Evolutionary conservation across 805 yeast species (phyloP), one percentile per base, ranked within the genome.

Genomic region (Sugiyamaella mastotermitis): DNA sequence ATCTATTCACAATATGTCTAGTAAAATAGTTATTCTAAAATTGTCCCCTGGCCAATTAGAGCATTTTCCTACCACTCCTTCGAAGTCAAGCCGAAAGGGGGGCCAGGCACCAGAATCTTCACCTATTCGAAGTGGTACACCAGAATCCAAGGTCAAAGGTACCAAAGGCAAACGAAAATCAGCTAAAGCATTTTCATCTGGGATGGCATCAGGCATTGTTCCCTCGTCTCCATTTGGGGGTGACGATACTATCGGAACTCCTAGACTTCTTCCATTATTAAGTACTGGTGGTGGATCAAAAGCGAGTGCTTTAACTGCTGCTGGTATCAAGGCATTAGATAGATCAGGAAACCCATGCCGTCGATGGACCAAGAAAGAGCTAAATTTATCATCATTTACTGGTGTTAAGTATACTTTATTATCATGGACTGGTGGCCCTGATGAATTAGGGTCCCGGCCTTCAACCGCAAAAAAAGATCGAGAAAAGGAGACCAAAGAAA

Each of bases 381-480:
- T 70, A 7, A 52, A 53, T 9, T 50, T 72, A 26, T 64, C 61
- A 40, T 61, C 68, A 18, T 71, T 72, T 43, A 69, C 76, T 0
- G 75, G 76, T 3, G 63, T 58, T 41, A 54, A 50, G 17, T 64
- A 64, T 46, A 45, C 53, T 1, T 50, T 68, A 32, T 36, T 42
- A 3, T 48, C 61, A 10, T 71, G 74, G 76, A 48, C 50, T 5
- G 71, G 24, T 22, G 24, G 10, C 9, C 24, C 24, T 10, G 24
- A 16, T 7, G 7, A 14, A 4, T 10, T 3, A 7, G 20, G n/a
- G 24, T 22, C 24, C n/a, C n/a, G n/a, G n/a, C n/a, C n/a, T n/a
- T n/a, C 27, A 17, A 13, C 17, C 7, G 34, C 28, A n/a, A 15
- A 18, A 9, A 25, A 4, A n/a, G 34, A 10, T 3, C 11, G 6